Evolutionary conservation across 768 basidiomycete genomes (phyloP).

Genomic region (Hygrophorus russula): DNA sequence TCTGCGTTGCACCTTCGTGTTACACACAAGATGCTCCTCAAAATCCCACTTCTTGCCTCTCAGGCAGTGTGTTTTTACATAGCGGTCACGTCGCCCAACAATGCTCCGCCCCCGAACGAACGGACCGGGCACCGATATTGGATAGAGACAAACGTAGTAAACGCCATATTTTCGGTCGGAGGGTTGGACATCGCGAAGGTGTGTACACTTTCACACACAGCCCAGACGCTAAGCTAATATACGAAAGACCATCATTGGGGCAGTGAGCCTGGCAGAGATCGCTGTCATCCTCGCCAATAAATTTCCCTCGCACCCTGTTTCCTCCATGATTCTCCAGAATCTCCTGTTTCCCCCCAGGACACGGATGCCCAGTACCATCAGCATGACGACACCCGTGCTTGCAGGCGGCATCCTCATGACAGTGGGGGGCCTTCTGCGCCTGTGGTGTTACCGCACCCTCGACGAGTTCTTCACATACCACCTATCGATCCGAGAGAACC

Average conservation of each 20-base stretch:
- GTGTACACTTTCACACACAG: too few species aligned
- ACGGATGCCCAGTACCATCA: not conserved
- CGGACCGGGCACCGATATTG: not conserved
- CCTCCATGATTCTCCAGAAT: not conserved
- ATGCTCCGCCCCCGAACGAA: not conserved
- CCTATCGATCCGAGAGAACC: slow-evolving; percentile 13
- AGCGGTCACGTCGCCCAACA: slow-evolving; percentile 4
- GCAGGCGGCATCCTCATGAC: slow-evolving; percentile 11
- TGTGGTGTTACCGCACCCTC: slow-evolving; percentile 15
- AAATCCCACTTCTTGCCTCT: slow-evolving; percentile 5
- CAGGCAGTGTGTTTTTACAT: not conserved
- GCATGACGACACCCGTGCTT: slow-evolving; percentile 12
- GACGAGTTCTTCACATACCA: slow-evolving; percentile 19
- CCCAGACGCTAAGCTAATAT: not conserved
- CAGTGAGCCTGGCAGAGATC: not conserved
- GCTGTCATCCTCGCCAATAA: not conserved
- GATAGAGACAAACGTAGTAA: not conserved
- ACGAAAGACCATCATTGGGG: not conserved
- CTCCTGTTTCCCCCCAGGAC: not conserved
- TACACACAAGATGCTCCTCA: slow-evolving; percentile 9
- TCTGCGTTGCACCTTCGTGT: too few species aligned
- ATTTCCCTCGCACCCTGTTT: not conserved
- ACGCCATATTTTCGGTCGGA: not conserved
- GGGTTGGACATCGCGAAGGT: not conserved
- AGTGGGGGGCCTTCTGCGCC: slow-evolving; percentile 14